These are phyloP conservation scores for Funneliformis caledonium DNA, from an alignment of 371 early-diverging fungal species.

Conservation along the genomic window DNA sequence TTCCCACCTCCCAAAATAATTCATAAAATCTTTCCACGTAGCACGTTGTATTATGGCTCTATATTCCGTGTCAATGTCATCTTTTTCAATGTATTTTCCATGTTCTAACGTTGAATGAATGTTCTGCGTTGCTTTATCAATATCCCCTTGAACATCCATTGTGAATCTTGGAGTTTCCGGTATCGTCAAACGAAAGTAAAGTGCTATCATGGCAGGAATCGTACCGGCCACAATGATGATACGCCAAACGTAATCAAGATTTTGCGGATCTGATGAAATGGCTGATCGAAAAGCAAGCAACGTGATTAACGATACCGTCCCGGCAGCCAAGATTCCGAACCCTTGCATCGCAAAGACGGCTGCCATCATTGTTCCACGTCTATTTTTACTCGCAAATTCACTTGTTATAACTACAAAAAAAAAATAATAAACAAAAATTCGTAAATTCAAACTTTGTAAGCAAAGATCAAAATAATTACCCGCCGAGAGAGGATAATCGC, in stretches of 20 bases:
- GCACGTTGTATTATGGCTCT: constrained; percentile 34
- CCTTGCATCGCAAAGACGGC: constrained; percentile 94
- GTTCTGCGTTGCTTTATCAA: constrained; percentile 66
- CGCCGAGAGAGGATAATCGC: constrained; percentile 87
- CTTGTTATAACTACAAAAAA: constrained; percentile 67
- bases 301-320: constrained; percentile 69
- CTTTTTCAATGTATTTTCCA: constrained; percentile 41
- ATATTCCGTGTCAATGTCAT: constrained; percentile 3
- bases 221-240: constrained; percentile 78
- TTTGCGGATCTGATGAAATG: constrained; percentile 64
- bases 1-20: constrained; percentile 79
- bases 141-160: constrained; percentile 73
- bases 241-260: constrained; percentile 90
- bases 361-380: constrained; percentile 74
- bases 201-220: constrained; percentile 81
- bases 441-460: not conserved
- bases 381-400: constrained; percentile 80
- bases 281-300: constrained; percentile 72
- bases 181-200: constrained; percentile 91
- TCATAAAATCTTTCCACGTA: constrained; percentile 59
- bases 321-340: constrained; percentile 82
- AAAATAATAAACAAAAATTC: not conserved
- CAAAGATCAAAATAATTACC: constrained; percentile 31
- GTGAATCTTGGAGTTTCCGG: constrained; percentile 92
- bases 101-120: constrained; percentile 38